Evolutionary conservation across 192 early-diverging fungal species (phyloP), one percentile per base, ranked within the genome.

Genomic region (Dissophora globulifera): DNA sequence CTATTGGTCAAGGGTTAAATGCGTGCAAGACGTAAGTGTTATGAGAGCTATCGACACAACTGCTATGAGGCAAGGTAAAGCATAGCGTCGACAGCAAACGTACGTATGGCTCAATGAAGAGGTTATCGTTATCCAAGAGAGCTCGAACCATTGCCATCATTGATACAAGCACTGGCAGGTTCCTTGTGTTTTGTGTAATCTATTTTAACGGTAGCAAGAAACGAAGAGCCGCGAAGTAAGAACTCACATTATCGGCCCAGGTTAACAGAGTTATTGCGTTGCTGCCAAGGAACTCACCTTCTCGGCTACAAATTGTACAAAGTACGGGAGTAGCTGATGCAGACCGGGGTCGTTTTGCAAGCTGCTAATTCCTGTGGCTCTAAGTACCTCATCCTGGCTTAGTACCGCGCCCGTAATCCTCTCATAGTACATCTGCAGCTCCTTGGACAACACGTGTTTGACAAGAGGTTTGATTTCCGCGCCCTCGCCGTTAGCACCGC

Each of bases 101-200:
- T 89, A 95, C 94, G 59, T 98, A 95, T 50, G 98, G 95, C 66
- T 99, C 98, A 5, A 96, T 80, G 85, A 93, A 95, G 7, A 98
- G 65, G 66, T 94, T 91, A 22, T 91, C 85, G 81, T 98, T 99
- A 45, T 88, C 84, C 22, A 98, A 81, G 17, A 99, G 64, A 1
- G 93, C 87, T 19, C 88, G 82, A 6, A 91, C 89, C 60, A 95
- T 90, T 0, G 89, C 89, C 81, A 98, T 85, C 81, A 96, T 91
- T 2, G 90, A 84, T 20, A 85, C 82, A 6, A 95, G 74, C 0
- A 91, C 71, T 5, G 82, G 82, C 41, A 96, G 79, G 62, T 91
- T 90, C 69, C 89, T 86, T 30, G 94, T 79, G 67, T 94, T 90
- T 82, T 91, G 88, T 43, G 89, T 93, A 41, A 94, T 89, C 86